Percentiles rank a stretch among this genome's conserved stretches.
Conservation (phyloP, 1,284 basidiomycete species). For the Moniliophthora roreri region DNA sequence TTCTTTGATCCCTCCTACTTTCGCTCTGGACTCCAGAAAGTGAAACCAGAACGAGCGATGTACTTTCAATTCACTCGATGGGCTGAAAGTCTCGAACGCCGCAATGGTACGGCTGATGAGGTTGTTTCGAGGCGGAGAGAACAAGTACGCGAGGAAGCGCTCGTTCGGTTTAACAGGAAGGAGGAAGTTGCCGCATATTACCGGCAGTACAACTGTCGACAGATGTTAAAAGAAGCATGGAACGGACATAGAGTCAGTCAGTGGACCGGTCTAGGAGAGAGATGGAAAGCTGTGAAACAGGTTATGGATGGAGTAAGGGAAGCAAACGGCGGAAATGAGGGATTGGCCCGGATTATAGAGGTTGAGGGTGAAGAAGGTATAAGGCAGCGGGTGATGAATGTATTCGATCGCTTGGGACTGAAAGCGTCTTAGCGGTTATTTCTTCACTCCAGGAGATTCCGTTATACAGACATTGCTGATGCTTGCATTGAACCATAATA, state of each 20-base stretch:
- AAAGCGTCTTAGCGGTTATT: no score
- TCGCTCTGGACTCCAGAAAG: slow-evolving; percentile 35
- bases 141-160: slow-evolving; percentile 41
- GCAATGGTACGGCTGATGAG: slow-evolving; percentile 4
- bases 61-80: slow-evolving; percentile 57
- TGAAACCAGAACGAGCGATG: slow-evolving; percentile 52
- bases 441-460: no score
- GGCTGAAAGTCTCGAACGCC: slow-evolving; percentile 29
- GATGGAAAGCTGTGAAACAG: slow-evolving; percentile 47
- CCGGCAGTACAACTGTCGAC: slow-evolving; percentile 28
- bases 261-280: slow-evolving; percentile 47
- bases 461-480: no score
- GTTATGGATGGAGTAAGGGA: slow-evolving; percentile 49
- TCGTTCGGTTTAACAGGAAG: slow-evolving; percentile 54
- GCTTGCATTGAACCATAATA: no score
- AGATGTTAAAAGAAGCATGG: slow-evolving; percentile 44
- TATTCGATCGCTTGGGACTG: slow-evolving; percentile 10
- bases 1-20: slow-evolving; percentile 48
- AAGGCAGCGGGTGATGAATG: slow-evolving; percentile 27
- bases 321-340: slow-evolving; percentile 36
- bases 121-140: slow-evolving; percentile 17
- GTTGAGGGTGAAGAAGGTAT: slow-evolving; percentile 31
- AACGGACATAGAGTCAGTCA: slow-evolving; percentile 50
- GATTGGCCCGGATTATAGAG: slow-evolving; percentile 30
- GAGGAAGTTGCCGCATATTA: slow-evolving; percentile 43